Evolutionary conservation across 768 basidiomycete genomes (phyloP).

Genomic region (Gloeopeniophorella convolvens): DNA sequence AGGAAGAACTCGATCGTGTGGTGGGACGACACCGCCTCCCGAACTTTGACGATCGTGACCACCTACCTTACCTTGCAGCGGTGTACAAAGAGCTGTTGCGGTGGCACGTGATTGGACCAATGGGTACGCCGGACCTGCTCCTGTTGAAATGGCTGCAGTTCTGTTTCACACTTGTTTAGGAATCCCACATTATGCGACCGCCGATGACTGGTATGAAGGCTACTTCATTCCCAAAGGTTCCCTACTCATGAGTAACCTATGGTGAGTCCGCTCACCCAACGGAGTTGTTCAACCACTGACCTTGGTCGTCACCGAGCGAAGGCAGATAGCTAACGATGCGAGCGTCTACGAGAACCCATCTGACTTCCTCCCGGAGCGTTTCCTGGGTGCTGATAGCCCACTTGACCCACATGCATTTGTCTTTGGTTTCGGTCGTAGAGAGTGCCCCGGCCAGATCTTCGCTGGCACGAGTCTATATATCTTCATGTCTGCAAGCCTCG

Average conservation of each 20-base stretch:
- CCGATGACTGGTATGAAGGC: constrained; percentile 19
- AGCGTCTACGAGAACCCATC: constrained; percentile 13
- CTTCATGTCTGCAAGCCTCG: constrained; percentile 5
- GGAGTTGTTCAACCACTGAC: not conserved
- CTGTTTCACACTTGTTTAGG: not conserved
- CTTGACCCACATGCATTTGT: constrained; percentile 14
- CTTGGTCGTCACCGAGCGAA: not conserved
- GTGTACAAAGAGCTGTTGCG: constrained; percentile 23
- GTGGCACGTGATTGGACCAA: constrained; percentile 21
- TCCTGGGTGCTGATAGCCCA: constrained; percentile 1
- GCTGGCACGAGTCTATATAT: constrained; percentile 1
- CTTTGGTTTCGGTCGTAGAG: constrained; percentile 17
- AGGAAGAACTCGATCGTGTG: constrained; percentile 23
- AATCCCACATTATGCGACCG: constrained; percentile 4
- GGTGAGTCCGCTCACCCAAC: constrained; percentile 8
- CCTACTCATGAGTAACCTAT: constrained; percentile 19
- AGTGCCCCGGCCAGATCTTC: constrained; percentile 3
- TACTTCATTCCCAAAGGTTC: constrained; percentile 24
- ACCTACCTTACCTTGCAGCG: constrained; percentile 24
- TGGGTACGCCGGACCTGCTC: constrained; percentile 7
- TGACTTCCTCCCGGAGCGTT: constrained; percentile 20
- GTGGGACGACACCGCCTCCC: constrained; percentile 21
- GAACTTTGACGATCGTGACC: constrained; percentile 12
- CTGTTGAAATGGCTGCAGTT: not conserved
- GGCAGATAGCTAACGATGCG: constrained; percentile 11